Base-by-base conservation (phyloP, 208 protist species). In the Acanthamoeba lenticulata region DNA sequence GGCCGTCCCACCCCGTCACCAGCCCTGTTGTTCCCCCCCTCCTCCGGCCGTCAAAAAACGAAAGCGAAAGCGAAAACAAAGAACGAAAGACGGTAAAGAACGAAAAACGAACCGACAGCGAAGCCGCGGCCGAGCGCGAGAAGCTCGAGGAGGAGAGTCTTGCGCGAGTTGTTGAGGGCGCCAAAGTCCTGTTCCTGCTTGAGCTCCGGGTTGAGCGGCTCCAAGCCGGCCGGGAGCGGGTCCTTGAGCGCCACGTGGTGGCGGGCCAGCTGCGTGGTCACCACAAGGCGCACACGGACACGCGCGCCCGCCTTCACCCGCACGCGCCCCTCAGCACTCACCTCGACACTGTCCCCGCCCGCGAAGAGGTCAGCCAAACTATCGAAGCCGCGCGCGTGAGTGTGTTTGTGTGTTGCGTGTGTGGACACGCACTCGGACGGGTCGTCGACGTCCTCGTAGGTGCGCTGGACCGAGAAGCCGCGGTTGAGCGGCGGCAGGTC, bases 231-330 rank as follows among this genome's bases (percentile, higher is more conserved):
- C 3, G 85, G 85, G 32, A 91, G 57, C 55, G 47, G 44, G 42
- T 91, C 85, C 83, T 62, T 91, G 38, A 91, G 47, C 4, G 85
- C 85, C 34, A 91, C 38, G 19, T 91, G 85, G 27, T 91, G 85
- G 36, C 85, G 85, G 27, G 29, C 57, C 15, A 72, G 6, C 19
- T 62, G 85, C 2, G 85, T 91, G 57, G 52, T 49, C 17, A 91
- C 13, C 0, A 69, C 47, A 1, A 91, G 27, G 27, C 47, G 55
- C 36, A 91, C 57, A 47, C 85, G 85, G 13, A 91, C 85, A 3
- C 85, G 47, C 11, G 85, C 57, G 7, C 85, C 85, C 5, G 85
- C 85, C 3, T 32, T 15, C 11, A 91, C 36, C n/a, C 44, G 65
- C 52, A 91, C 45, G 85, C 47, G 65, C 0, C 57, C 55, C 7